Conservation (phyloP, 225 moss, liverwort and hornwort genomes). For the Sphagnum tenellum region DNA sequence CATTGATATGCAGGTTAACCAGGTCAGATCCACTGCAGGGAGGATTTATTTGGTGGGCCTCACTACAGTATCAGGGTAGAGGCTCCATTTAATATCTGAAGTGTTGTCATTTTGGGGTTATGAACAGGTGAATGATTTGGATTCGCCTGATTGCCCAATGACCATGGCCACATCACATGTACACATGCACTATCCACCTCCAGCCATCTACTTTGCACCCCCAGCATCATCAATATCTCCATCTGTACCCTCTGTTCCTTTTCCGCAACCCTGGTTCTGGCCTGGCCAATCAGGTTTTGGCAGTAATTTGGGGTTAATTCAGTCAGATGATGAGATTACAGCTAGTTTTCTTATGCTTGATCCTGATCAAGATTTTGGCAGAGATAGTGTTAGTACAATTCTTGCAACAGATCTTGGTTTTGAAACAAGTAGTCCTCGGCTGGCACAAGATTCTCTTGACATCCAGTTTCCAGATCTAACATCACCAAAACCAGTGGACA, state of each 20-base stretch:
- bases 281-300: conserved; percentile 67
- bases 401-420: conserved; percentile 49
- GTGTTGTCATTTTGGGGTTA: not conserved
- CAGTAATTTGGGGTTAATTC: conserved; percentile 42
- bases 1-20: too few species aligned
- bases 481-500: conserved; percentile 85
- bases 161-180: conserved; percentile 95
- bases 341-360: conserved; percentile 11
- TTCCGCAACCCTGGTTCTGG: conserved; percentile 71
- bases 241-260: conserved; percentile 60
- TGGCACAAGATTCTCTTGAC: not conserved
- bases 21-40: too few species aligned
- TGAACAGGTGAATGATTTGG: conserved; percentile 93
- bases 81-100: too few species aligned
- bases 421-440: conserved; percentile 50
- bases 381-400: conserved; percentile 63
- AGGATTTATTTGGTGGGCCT: too few species aligned
- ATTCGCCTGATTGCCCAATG: conserved; percentile 99
- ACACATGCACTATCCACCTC: conserved; percentile 81
- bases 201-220: conserved; percentile 75
- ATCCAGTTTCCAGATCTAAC: conserved; percentile 65
- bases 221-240: conserved; percentile 38
- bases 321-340: conserved; percentile 47
- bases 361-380: conserved; percentile 47
- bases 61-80: too few species aligned